Evolutionary conservation across 2,329 filamentous ascomycete genomes (phyloP), one percentile per base, ranked within the genome.

Genomic region (Aspergillus tubingensis): DNA sequence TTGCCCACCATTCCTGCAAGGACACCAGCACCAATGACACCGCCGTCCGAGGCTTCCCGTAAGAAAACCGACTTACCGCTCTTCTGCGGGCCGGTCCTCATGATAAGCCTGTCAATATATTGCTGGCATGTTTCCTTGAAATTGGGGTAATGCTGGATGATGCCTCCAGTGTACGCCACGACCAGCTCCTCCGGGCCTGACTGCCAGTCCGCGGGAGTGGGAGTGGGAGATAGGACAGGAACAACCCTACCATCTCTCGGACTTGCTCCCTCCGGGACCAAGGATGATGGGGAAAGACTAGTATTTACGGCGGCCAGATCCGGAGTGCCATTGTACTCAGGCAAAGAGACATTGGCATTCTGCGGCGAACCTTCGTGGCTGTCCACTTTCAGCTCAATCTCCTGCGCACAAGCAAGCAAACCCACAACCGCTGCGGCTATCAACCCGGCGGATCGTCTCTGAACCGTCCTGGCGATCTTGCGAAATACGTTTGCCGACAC

Each of bases 151-250:
- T 91, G 86, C n/a, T 87, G 85, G 61, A 93, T 93, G 69, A 90
- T 92, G 6, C 90, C 89, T 32, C 91, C 91, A 0, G 91, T 92
- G 71, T 91, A 93, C 1, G 90, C 91, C 21, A 93, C 88, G 1
- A 91, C 87, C 30, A 94, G 74, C 67, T 91, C 88, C 62, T 86
- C 82, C 0, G 77, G 74, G 7, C 76, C 77, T 4, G 77, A 78
- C 52, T 76, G 73, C 77, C 77, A 79, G 62, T 76, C 76, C 8
- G 71, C 66, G 17, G 74, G 71, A 1, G 70, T 68, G 11, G 71
- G 72, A 7, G 72, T 69, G 15, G 71, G 72, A 8, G 75, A 70
- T 2, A 77, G 64, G 13, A 77, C 72, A 17, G 75, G 75, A 13
- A 77, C 75, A 32, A 77, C 72, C 27, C 13, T 64, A 17, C 51